These are phyloP conservation scores for Neospora caninum DNA, from an alignment of 169 alveolate species.

Conservation along the genomic window DNA sequence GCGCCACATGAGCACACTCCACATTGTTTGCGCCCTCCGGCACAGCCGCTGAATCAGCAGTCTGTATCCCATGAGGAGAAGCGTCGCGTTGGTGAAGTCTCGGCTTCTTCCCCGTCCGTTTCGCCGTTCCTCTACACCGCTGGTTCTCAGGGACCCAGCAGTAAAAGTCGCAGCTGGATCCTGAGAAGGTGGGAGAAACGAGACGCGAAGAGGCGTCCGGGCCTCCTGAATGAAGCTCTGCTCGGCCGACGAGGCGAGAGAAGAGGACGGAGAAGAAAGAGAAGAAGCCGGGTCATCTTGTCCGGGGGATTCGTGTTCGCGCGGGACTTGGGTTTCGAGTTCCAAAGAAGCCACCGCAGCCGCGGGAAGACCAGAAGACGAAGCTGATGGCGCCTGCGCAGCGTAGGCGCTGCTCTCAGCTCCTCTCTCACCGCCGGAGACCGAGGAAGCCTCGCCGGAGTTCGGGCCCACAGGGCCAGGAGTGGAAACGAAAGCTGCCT, in stretches of 20 bases:
- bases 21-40: background rate
- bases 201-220: background rate
- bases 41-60: background rate
- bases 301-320: background rate
- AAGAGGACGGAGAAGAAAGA: background rate
- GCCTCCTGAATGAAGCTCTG: background rate
- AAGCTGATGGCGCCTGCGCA: background rate
- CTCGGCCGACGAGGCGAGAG: background rate
- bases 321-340: background rate
- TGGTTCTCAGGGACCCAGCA: too few relatives aligned
- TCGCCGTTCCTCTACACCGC: background rate
- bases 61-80: constrained; percentile 19
- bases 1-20: background rate
- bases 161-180: too few relatives aligned
- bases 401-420: too few relatives aligned
- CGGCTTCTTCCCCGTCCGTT: background rate
- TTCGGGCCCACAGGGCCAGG: too few relatives aligned
- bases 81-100: constrained; percentile 12
- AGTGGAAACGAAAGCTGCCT: too few relatives aligned
- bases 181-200: background rate
- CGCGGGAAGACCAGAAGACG: background rate
- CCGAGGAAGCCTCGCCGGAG: too few relatives aligned
- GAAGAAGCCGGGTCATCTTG: background rate
- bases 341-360: background rate
- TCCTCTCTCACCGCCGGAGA: too few relatives aligned